Evolutionary conservation across 306 rosid species (phyloP).

Genomic region (Casuarina cunninghamiana): DNA sequence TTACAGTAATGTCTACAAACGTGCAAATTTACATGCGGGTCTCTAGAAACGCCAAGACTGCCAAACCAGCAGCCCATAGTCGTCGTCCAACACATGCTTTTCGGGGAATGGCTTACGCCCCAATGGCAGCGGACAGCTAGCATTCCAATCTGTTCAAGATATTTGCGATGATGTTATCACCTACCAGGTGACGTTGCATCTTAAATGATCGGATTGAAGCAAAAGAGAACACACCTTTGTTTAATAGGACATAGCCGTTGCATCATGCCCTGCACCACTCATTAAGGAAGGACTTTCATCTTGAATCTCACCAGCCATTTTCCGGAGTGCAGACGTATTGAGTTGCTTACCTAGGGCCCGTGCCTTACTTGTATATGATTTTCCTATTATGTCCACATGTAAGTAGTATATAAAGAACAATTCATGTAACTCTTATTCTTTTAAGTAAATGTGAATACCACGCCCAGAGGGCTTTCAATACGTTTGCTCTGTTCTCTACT

Average conservation of each 20-base stretch:
- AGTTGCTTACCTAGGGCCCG: no score
- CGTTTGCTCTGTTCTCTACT: no score
- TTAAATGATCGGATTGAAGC: background rate
- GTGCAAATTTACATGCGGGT: slow-evolving; percentile 33
- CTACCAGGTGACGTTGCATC: background rate
- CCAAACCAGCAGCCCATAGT: slow-evolving; percentile 86
- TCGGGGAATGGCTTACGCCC: slow-evolving; percentile 87
- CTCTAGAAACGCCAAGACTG: slow-evolving; percentile 65
- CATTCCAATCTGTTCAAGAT: slow-evolving; percentile 75
- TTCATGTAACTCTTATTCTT: no score
- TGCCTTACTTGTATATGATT: no score
- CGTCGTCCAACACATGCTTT: slow-evolving; percentile 76
- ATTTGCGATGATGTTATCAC: slow-evolving; percentile 20
- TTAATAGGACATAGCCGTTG: slow-evolving; percentile 89
- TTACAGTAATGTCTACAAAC: slow-evolving; percentile 16
- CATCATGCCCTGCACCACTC: slow-evolving; percentile 99
- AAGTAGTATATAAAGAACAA: no score
- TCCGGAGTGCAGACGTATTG: slow-evolving; percentile 49
- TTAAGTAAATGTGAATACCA: no score
- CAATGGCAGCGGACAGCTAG: slow-evolving; percentile 88
- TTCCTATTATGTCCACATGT: no score
- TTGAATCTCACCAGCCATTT: slow-evolving; percentile 65
- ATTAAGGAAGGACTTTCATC: slow-evolving; percentile 70
- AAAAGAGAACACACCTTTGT: slow-evolving; percentile 58
- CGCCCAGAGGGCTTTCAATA: no score